Base-by-base conservation (phyloP, 2,329 filamentous ascomycete species). In the Aspergillus sp. region DNA sequence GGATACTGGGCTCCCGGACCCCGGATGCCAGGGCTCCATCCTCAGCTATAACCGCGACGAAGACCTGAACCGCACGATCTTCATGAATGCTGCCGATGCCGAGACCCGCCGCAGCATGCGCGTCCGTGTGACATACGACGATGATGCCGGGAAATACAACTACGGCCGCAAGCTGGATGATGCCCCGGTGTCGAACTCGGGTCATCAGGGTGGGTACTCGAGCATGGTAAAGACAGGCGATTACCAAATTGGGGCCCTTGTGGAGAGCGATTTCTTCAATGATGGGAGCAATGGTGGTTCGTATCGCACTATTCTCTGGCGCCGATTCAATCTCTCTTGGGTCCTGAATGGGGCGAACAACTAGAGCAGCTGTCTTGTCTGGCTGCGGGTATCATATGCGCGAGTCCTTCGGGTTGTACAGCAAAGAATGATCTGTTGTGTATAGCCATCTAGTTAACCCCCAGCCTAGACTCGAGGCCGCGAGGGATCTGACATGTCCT, bases 321-420 rank as follows among this genome's bases (percentile, higher is more conserved):
- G 56, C 22, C 40, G 56, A 3, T 58, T 58, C 24, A 58, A 58
- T 51, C 51, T 58, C 19, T 47, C 56, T 15, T 58, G 56, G 51
- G 51, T 58, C 17, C 40, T 58, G 19, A 55, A 58, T 51, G 51
- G 56, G 11, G 51, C 56, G 5, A 55, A 51, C 37, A 58, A 58
- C 34, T 37, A 37, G 33, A 37, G 33, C 33, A 37, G 11, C 15
- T 37, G 33, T 37, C 24, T 27, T 27, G 6, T 27, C 24, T 27
- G 24, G 24, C 24, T 9, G 24, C 2, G 24, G 24, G 8, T 9
- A 3, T 27, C 24, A 0, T 8, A 27, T 27, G 24, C 24, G 2
- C 2, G 24, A 27, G 8, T 9, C 7, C 3, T 27, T 27, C 7
- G 7, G 24, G 24, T 8, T 27, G 24, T 9, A 9, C 24, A 27